Evolutionary conservation across 176 grass and related monocot species (phyloP).

Genomic region (Thinopyrum elongatum): DNA sequence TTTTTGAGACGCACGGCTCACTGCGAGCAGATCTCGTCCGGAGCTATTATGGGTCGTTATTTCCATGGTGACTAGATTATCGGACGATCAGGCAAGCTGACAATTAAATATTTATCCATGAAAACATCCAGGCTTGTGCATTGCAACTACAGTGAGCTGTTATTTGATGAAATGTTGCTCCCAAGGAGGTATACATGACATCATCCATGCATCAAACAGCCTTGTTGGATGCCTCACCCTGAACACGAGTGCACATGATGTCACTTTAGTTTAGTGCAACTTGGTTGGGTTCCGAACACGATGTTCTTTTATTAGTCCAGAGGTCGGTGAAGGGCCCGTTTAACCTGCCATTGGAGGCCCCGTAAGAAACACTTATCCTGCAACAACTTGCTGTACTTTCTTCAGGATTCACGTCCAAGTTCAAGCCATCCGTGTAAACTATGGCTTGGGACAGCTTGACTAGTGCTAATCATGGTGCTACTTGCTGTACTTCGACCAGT

Average conservation of each 20-base stretch:
- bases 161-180: not conserved
- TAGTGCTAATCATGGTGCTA: not conserved
- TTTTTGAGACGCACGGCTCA: slow-evolving; percentile 32
- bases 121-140: not conserved
- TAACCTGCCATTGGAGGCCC: not conserved
- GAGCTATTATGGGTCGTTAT: not conserved
- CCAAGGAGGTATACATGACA: not conserved
- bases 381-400: slow-evolving; percentile 13
- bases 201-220: not conserved
- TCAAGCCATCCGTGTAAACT: slow-evolving; percentile 13
- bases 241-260: not conserved
- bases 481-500: not conserved
- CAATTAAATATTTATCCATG: not conserved
- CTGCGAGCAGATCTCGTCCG: slow-evolving; percentile 4
- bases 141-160: not conserved
- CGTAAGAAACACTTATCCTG: not conserved
- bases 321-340: not conserved
- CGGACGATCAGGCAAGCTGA: not conserved
- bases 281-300: slow-evolving; percentile 12
- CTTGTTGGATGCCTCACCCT: not conserved
- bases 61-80: not conserved
- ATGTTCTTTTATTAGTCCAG: not conserved
- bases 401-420: slow-evolving; percentile 29
- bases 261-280: slow-evolving; percentile 19
- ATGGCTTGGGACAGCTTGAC: not conserved